phyloP scores from a whole-genome alignment of 768 basidiomycete species.

The Flagelloscypha sp. region DNA sequence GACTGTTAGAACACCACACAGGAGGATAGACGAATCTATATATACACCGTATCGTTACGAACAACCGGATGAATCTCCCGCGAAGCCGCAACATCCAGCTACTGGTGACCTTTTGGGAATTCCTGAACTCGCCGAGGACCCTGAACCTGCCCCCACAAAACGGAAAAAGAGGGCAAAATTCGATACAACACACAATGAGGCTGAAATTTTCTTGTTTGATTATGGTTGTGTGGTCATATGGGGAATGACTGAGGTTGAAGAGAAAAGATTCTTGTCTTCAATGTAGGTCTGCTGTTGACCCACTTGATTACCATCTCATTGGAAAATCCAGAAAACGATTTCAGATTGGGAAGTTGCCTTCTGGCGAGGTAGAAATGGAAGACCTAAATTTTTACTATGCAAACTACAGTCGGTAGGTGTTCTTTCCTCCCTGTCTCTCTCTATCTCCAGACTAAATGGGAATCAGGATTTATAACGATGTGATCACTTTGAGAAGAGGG shows the following conservation, averaged over 20 bases:
- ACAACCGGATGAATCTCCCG: slow-evolving; percentile 25
- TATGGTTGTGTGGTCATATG: slow-evolving; percentile 96
- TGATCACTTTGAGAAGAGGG: slow-evolving; percentile 88
- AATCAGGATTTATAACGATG: slow-evolving; percentile 88
- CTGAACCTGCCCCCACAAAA: slow-evolving; percentile 26
- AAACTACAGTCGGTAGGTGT: slow-evolving; percentile 80
- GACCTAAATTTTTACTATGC: slow-evolving; percentile 96
- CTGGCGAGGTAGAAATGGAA: slow-evolving; percentile 93
- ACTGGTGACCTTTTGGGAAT: slow-evolving; percentile 75
- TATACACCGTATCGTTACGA: slow-evolving; percentile 90
- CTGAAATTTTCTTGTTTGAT: slow-evolving; percentile 88
- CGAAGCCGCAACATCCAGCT: slow-evolving; percentile 18
- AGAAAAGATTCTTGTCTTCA: slow-evolving; percentile 82
- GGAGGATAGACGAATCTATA: slow-evolving; percentile 87
- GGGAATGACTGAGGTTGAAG: slow-evolving; percentile 94
- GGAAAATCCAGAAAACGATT: slow-evolving; percentile 69
- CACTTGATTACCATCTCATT: slow-evolving; percentile 2
- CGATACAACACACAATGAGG: slow-evolving; percentile 54
- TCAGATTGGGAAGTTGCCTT: slow-evolving; percentile 84
- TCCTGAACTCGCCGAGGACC: slow-evolving; percentile 43
- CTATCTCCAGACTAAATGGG: slow-evolving; percentile 6
- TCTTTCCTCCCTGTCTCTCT: slow-evolving; percentile 5
- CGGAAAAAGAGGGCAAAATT: slow-evolving; percentile 63
- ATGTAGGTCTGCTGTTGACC: slow-evolving; percentile 64
- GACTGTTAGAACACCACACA: no score